Conservation (phyloP, 805 yeast genomes). For the Hermanozyma aechmeae region DNA sequence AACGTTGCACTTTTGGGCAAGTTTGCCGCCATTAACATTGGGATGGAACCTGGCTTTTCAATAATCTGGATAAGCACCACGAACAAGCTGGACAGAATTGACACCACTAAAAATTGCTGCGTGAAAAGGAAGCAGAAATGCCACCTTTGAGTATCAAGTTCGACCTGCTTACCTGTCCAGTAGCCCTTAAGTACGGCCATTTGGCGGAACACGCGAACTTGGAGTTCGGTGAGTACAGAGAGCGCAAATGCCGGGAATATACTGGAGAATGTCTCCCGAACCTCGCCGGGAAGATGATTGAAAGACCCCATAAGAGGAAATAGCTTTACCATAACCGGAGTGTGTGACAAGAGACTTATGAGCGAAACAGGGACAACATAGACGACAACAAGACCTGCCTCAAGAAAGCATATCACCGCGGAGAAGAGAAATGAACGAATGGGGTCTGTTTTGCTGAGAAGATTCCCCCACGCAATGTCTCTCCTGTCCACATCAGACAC, state of each 20-base stretch:
- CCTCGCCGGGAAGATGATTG: slow-evolving; percentile 41
- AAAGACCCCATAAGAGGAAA: slow-evolving; percentile 55
- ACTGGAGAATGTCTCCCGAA: slow-evolving; percentile 48
- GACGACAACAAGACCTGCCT: slow-evolving; percentile 35
- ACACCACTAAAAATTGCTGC: slow-evolving; percentile 77
- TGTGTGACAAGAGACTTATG: slow-evolving; percentile 67
- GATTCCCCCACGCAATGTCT: slow-evolving; percentile 67
- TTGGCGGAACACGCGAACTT: slow-evolving; percentile 47
- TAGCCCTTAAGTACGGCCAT: slow-evolving; percentile 49
- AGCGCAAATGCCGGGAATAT: slow-evolving; percentile 61
- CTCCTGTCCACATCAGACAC: slow-evolving; percentile 50
- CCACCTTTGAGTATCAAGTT: slow-evolving; percentile 69
- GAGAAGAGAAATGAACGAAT: slow-evolving; percentile 33
- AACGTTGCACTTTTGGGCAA: slow-evolving; percentile 83
- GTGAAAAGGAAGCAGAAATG: slow-evolving; percentile 70
- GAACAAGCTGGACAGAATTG: slow-evolving; percentile 72
- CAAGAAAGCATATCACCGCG: slow-evolving; percentile 42
- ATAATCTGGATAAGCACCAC: slow-evolving; percentile 52
- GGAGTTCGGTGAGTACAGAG: slow-evolving; percentile 52
- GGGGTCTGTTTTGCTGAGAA: slow-evolving; percentile 31
- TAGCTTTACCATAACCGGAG: slow-evolving; percentile 52
- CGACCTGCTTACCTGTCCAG: slow-evolving; percentile 53
- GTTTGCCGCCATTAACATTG: slow-evolving; percentile 63
- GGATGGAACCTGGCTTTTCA: slow-evolving; percentile 64
- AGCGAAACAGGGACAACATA: slow-evolving; percentile 84